Base-by-base conservation (phyloP, 176 grass and related monocot genomes). In the Oryza rufipogon region DNA sequence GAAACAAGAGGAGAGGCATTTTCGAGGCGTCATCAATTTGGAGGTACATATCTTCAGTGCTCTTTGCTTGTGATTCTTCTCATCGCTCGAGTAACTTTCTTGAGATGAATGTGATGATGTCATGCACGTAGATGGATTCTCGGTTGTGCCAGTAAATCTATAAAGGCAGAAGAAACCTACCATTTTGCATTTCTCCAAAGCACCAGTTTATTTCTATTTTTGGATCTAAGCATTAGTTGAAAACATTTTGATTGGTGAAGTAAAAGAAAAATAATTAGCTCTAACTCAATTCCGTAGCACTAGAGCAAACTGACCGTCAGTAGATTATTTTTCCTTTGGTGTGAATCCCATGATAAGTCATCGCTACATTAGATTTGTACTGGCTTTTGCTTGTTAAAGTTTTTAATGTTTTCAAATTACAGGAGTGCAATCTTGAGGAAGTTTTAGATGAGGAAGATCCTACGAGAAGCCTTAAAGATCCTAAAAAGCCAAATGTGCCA, bases 1-100 rank as follows among this genome's bases (percentile, higher is more conserved):
- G 82, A 97, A 92, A 86, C 88, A 86, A 83, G 92, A 94, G 78
- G 95, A 97, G 81, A 94, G 78, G 66, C 88, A 97, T 89, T 94
- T 94, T 76, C 88, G 81, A 16, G 92, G 83, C 34, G 88, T 94
- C 81, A 94, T 97, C 36, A 91, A 76, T 81, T 72, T 97, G 80
- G 90, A 97, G 95, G 95, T 97, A 66, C 30, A 64, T 48, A 15
- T 49, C 47, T 83, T 25, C 20, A 25, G 5, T 48, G 38, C 58
- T 42, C 22, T 79, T 69, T 77, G 70, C 26, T 60, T 81, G 3
- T 74, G 38, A 32, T 86, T 63, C 32, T 56, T 78, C 22, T 41
- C 13, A 26, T 41, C 9, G 20, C 26, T 64, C 56, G 22, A 46
- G 1, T 66, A 36, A 4, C 61, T 72, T 73, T 81, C 51, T 61